phyloP scores from a whole-genome alignment of 2,329 filamentous ascomycete genomes.

The Aspergillus uvarum region DNA sequence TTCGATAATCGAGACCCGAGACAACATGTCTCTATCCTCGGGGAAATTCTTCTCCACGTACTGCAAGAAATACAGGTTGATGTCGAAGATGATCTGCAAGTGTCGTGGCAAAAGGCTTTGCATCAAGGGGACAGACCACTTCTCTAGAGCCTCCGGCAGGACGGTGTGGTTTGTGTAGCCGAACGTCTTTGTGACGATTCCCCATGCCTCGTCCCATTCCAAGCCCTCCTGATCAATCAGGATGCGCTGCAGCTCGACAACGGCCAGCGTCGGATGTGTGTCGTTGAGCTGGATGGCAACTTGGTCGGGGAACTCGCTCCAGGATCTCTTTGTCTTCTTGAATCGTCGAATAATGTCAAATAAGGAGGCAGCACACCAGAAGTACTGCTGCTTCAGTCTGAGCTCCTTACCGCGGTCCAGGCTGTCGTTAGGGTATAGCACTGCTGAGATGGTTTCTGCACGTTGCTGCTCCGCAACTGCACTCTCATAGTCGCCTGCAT shows the following conservation, averaged over 20 bases:
- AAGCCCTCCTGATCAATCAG: constrained; percentile 85
- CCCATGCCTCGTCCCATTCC: constrained; percentile 91
- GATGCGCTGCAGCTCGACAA: constrained; percentile 94
- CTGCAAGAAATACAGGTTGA: constrained; percentile 93
- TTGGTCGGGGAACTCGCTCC: constrained; percentile 90
- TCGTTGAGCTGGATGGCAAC: constrained; percentile 98
- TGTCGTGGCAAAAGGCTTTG: constrained; percentile 93
- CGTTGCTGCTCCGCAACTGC: constrained; percentile 97
- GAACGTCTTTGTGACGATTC: constrained; percentile 74
- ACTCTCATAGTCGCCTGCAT: constrained; percentile 95
- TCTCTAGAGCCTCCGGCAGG: constrained; percentile 92
- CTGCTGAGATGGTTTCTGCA: constrained; percentile 97
- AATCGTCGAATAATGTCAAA: constrained; percentile 96
- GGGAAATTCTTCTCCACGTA: constrained; percentile 87
- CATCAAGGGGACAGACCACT: constrained; percentile 92
- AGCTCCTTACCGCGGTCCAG: constrained; percentile 95
- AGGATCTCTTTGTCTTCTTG: constrained; percentile 91
- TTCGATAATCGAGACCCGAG: constrained; percentile 93
- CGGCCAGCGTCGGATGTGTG: constrained; percentile 92
- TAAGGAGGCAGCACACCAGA: constrained; percentile 96
- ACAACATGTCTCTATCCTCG: constrained; percentile 79
- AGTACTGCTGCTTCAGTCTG: constrained; percentile 98
- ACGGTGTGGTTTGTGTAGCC: constrained; percentile 99
- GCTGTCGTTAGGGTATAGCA: constrained; percentile 97
- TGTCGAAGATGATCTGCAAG: constrained; percentile 96